Percentiles rank a stretch among this genome's conserved stretches.
phyloP scores from a whole-genome alignment of 1,139 yeast species.

The Pneumocystis sp. region DNA sequence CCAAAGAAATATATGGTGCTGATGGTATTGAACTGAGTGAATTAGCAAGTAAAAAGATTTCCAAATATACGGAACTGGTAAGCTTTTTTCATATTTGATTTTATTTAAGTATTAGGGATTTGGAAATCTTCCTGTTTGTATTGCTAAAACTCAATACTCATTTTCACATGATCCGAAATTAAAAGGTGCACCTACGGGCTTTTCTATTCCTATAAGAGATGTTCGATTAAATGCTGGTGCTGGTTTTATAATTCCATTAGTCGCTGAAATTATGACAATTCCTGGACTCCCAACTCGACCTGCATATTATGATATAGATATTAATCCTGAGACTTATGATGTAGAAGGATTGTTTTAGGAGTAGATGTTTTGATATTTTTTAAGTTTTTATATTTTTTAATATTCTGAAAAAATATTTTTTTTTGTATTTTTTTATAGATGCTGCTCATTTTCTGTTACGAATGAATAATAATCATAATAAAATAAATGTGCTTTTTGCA shows the following conservation, averaged over 20 bases:
- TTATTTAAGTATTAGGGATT: constrained; percentile 37
- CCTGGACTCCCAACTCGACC: constrained; percentile 96
- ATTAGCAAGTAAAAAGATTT: constrained; percentile 72
- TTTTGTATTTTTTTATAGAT: neutral
- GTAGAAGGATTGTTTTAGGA: constrained; percentile 78
- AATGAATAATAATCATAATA: neutral
- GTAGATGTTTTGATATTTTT: neutral
- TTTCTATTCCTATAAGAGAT: constrained; percentile 87
- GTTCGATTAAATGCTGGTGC: constrained; percentile 93
- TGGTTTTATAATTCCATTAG: constrained; percentile 88
- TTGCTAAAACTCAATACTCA: constrained; percentile 96
- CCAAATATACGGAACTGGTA: constrained; percentile 56
- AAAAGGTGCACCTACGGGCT: constrained; percentile 92
- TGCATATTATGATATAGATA: constrained; percentile 95
- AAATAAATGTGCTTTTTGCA: neutral
- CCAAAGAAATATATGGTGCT: constrained; percentile 89
- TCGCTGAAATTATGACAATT: constrained; percentile 93
- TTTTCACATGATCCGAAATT: constrained; percentile 84
- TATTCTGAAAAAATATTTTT: neutral
- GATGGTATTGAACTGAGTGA: constrained; percentile 73
- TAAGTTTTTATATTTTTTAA: neutral
- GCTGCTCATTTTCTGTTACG: neutral
- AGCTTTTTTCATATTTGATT: neutral
- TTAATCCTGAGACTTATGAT: constrained; percentile 69
- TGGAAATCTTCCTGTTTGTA: constrained; percentile 83